Conservation (phyloP, 805 yeast genomes). For the Helenozyma rhizophorensis region DNA sequence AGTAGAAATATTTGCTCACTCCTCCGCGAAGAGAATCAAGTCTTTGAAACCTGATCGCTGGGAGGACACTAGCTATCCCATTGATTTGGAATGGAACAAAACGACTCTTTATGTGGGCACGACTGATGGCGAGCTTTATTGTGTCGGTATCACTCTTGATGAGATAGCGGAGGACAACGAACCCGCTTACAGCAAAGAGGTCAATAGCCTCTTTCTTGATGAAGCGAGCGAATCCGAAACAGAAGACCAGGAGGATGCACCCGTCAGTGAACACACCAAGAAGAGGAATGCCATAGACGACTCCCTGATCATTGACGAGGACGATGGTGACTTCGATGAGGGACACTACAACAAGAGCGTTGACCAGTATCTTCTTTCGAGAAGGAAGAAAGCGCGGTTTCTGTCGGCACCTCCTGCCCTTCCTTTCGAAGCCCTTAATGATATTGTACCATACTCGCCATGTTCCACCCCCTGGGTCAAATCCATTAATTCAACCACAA, state of each 20-base stretch:
- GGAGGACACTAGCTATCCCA: constrained; percentile 25
- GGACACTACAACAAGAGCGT: constrained; percentile 12
- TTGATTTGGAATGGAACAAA: constrained; percentile 26
- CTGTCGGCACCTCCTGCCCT: background rate
- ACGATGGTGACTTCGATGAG: constrained; percentile 21
- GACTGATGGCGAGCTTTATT: constrained; percentile 35
- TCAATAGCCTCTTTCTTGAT: constrained; percentile 14
- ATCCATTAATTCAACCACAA: constrained; percentile 29
- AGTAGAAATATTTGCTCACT: constrained; percentile 54
- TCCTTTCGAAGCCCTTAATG: background rate
- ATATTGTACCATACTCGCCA: constrained; percentile 65
- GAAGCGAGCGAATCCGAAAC: constrained; percentile 14
- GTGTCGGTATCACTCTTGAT: constrained; percentile 14
- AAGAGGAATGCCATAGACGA: constrained; percentile 28
- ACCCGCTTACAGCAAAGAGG: constrained; percentile 5
- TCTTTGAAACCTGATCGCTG: constrained; percentile 11
- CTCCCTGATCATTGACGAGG: constrained; percentile 33
- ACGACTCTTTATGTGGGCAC: constrained; percentile 38
- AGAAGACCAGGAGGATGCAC: constrained; percentile 22
- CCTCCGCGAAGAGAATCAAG: constrained; percentile 24
- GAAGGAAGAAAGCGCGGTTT: constrained; percentile 8
- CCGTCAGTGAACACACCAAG: constrained; percentile 17
- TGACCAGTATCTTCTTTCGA: constrained; percentile 10
- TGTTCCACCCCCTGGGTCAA: constrained; percentile 80
- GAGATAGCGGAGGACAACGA: constrained; percentile 2